Percentiles rank a stretch among this genome's conserved stretches.
Evolutionary conservation across 176 grass and related monocot genomes (phyloP).

Genomic region (Eleusine indica): DNA sequence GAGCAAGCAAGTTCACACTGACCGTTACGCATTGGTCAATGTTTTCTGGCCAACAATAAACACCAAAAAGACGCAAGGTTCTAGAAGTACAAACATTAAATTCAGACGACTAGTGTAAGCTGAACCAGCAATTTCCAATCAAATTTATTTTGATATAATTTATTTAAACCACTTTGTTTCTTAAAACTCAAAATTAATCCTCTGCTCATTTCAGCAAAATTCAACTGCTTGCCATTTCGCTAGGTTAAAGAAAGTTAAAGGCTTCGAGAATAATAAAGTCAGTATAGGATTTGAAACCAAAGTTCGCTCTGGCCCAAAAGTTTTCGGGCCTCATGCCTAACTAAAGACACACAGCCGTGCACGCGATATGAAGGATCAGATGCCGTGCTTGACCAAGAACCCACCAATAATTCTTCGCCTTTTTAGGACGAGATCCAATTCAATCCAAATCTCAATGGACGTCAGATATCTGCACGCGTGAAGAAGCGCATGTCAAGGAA

Average conservation of each 20-base stretch:
- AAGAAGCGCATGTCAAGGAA: conserved; percentile 7
- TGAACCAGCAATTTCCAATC: too few species aligned
- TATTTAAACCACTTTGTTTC: background rate
- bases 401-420: background rate
- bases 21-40: background rate
- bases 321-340: conserved; percentile 13
- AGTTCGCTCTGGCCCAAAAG: background rate
- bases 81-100: background rate
- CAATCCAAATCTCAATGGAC: background rate
- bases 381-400: conserved; percentile 23
- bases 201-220: background rate
- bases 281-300: background rate
- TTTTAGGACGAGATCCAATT: background rate
- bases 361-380: background rate
- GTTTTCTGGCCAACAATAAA: conserved; percentile 1
- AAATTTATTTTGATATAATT: too few species aligned
- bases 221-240: background rate
- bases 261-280: too few species aligned
- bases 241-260: too few species aligned
- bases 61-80: background rate
- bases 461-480: conserved; percentile 18
- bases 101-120: too few species aligned
- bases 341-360: conserved; percentile 10
- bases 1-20: background rate
- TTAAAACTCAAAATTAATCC: background rate